Conservation (phyloP, 441 rosid genomes). For the Iberis amara region DNA sequence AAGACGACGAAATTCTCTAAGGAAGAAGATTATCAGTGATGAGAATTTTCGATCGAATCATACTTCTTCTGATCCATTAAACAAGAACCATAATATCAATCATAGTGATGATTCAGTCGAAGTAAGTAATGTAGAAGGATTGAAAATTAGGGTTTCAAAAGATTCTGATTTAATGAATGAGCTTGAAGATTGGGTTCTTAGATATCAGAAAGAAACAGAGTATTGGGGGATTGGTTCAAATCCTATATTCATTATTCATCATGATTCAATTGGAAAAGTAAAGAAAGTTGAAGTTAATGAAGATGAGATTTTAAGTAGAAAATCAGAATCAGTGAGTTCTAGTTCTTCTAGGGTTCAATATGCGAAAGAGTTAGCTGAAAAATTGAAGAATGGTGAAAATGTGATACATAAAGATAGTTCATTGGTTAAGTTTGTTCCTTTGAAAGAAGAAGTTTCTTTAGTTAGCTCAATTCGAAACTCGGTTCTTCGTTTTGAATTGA, state of each 20-base stretch:
- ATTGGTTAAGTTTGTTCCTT: constrained; percentile 56
- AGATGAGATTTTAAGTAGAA: constrained; percentile 52
- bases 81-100: constrained; percentile 20
- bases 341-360: constrained; percentile 28
- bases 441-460: constrained; percentile 35
- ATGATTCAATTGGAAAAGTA: constrained; percentile 53
- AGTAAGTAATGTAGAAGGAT: constrained; percentile 25
- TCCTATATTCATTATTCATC: constrained; percentile 56
- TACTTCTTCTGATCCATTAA: constrained; percentile 28
- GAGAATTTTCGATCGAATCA: constrained; percentile 49
- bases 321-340: constrained; percentile 32
- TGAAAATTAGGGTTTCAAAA: constrained; percentile 31
- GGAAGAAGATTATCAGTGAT: constrained; percentile 57
- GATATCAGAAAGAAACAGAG: constrained; percentile 54
- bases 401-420: constrained; percentile 62
- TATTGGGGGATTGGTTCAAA: constrained; percentile 71
- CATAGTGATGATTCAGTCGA: constrained; percentile 22
- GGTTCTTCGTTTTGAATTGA: constrained; percentile 34
- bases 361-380: constrained; percentile 62
- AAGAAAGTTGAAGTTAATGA: constrained; percentile 55
- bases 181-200: constrained; percentile 64
- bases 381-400: constrained; percentile 55
- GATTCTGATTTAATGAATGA: constrained; percentile 49
- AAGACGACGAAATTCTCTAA: constrained; percentile 59
- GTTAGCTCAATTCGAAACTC: constrained; percentile 34